Evolutionary conservation across 345 rosid species (phyloP), one percentile per base, ranked within the genome.

Genomic region (Citrus glauca): DNA sequence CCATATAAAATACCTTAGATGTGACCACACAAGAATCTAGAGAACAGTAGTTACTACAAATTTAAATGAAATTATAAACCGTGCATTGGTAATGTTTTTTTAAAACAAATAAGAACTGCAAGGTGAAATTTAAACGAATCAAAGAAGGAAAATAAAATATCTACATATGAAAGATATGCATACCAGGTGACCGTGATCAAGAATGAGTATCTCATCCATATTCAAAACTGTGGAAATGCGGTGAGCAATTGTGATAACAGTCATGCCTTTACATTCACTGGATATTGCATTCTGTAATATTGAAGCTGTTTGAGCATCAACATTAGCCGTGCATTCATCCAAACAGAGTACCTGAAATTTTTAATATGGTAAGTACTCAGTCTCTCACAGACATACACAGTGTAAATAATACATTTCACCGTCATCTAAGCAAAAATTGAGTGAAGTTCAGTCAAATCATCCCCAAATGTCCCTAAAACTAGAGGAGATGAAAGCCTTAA

Each of bases 321-420:
- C 76, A 79, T 87, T 92, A 25, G 98, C 98, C 0, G 97, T 92
- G 87, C 99, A 95, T 84, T 95, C 99, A 76, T 95, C 99, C 84
- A 95, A 87, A 84, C 98, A 95, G 42, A 95, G 90, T 66, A 95
- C 90, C 94, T 92, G 84, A 74, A 33, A 77, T 56, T n/a, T 27
- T 59, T 19, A 75, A 24, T 14, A 37, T 2, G 7, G 4, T 77
- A 35, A 83, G 77, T 48, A 72, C 40, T 53, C 57, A 2, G 38
- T 9, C 81, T 9, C 55, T 25, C 33, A 17, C 24, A 57, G 6
- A 19, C 35, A 28, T 27, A 70, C 11, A 28, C 48, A 28, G 17
- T 16, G 11, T 40, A 55, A 37, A 59, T 10, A 22, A 53, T 37
- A 33, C 70, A 71, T 37, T 67, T 55, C 28, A 63, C 24, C n/a